phyloP scores from a whole-genome alignment of 305 asterid species.

The Solanum aculeatissimum region DNA sequence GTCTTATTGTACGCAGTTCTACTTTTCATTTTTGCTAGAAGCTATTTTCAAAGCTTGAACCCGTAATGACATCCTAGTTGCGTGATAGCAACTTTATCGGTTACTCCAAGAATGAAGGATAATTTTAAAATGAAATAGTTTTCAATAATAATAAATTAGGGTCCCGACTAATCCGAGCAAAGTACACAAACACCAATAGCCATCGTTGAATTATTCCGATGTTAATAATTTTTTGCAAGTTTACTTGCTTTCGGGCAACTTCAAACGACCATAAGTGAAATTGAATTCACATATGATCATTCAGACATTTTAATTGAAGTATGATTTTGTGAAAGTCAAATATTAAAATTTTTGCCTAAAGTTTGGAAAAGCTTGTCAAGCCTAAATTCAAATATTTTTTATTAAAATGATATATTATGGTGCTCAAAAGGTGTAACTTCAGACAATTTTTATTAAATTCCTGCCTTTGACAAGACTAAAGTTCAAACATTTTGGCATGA shows the following conservation, averaged over 20 bases:
- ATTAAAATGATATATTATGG: not conserved
- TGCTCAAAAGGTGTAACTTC: not conserved
- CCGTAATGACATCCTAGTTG: too few relatives aligned
- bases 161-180: not conserved
- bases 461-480: not conserved
- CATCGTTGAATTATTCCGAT: not conserved
- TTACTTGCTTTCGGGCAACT: rapidly evolving
- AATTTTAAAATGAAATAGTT: too few relatives aligned
- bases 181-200: not conserved
- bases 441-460: not conserved
- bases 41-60: too few relatives aligned
- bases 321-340: not conserved
- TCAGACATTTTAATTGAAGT: not conserved
- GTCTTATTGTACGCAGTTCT: too few relatives aligned
- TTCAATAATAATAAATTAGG: not conserved
- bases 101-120: too few relatives aligned
- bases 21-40: too few relatives aligned
- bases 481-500: not conserved
- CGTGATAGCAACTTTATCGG: too few relatives aligned
- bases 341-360: not conserved
- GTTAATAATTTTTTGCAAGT: not conserved
- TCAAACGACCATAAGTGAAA: rapidly evolving
- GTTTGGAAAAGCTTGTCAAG: not conserved
- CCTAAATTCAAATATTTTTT: not conserved
- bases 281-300: not conserved